Evolutionary conservation across 768 basidiomycete species (phyloP), one percentile per base, ranked within the genome.

Genomic region (Megacollybia marginata): DNA sequence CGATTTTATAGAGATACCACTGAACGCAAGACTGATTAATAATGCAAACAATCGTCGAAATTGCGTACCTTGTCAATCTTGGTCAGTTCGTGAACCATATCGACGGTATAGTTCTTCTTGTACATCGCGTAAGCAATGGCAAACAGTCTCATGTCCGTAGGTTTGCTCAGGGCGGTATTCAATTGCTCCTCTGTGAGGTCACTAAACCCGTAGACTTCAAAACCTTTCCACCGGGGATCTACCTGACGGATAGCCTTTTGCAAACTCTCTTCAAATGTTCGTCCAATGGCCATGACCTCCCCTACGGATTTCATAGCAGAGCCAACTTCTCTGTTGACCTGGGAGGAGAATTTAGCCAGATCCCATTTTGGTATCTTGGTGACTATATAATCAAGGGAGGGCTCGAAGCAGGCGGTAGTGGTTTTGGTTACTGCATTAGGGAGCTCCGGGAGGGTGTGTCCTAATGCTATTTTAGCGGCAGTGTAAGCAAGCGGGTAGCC

Each of bases 341-440:
- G 90, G 36, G 84, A 71, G 18, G 87, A 88, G 75, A 99, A 98
- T 68, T 99, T 99, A 56, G 94, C 93, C 49, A 99, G 74, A 70
- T 99, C 96, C 95, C 96, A 98, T 66, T 97, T 97, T 53, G 96
- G 96, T 55, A 99, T 98, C 71, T 99, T 99, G 45, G 93, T 96
- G 52, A 99, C 96, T 61, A 99, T 96, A 68, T 99, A 99, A 67
- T 99, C 96, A 42, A 99, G 76, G 8, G 94, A 95, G 20, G 96
- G 95, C 64, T 99, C 96, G 69, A 98, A 99, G 70, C 96, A 98
- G 2, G 96, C 96, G 9, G 96, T 98, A 1, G 96, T 99, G 3
- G 93, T 95, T 72, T 98, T 99, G 46, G 96, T 99, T 54, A 99
- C 96, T 36, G 96, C 94, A 66, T 99, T 99, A 12, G 95, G 95